Conservation (phyloP, 768 basidiomycete species). For the Pisolithus microcarpus region DNA sequence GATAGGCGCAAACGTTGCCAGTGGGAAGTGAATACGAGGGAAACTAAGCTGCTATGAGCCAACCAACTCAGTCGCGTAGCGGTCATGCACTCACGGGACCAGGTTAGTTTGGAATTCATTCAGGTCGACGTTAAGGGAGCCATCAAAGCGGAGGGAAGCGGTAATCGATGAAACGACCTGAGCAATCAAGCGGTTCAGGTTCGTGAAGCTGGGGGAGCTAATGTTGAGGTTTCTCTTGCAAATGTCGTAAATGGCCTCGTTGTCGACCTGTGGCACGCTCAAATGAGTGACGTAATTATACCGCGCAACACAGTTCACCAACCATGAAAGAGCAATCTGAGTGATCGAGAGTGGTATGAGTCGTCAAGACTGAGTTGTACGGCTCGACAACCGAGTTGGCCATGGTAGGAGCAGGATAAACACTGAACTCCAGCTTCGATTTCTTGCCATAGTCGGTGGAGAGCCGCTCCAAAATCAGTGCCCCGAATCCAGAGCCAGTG, state of each 20-base stretch:
- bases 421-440: constrained; percentile 96
- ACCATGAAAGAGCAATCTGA: constrained; percentile 99
- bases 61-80: not conserved
- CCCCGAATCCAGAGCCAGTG: constrained; percentile 97
- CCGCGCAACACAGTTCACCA: constrained; percentile 13
- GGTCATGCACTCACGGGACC: constrained; percentile 66
- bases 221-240: constrained; percentile 90
- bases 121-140: constrained; percentile 61
- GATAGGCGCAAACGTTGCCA: constrained; percentile 94
- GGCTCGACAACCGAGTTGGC: constrained; percentile 96
- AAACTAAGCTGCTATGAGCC: constrained; percentile 43
- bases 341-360: constrained; percentile 97
- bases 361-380: constrained; percentile 95
- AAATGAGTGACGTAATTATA: constrained; percentile 3
- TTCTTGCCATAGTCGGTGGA: constrained; percentile 99
- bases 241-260: constrained; percentile 72
- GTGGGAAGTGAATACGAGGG: constrained; percentile 98
- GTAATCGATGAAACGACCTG: constrained; percentile 99
- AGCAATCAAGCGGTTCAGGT: constrained; percentile 94
- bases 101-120: constrained; percentile 99
- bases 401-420: constrained; percentile 90
- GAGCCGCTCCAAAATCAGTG: constrained; percentile 89
- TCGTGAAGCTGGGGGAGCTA: constrained; percentile 81
- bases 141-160: constrained; percentile 72
- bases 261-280: constrained; percentile 50